Percentiles rank a stretch among this genome's conserved stretches.
phyloP scores from a whole-genome alignment of 495 filamentous ascomycete species.

The Aspergillus homomorphus region DNA sequence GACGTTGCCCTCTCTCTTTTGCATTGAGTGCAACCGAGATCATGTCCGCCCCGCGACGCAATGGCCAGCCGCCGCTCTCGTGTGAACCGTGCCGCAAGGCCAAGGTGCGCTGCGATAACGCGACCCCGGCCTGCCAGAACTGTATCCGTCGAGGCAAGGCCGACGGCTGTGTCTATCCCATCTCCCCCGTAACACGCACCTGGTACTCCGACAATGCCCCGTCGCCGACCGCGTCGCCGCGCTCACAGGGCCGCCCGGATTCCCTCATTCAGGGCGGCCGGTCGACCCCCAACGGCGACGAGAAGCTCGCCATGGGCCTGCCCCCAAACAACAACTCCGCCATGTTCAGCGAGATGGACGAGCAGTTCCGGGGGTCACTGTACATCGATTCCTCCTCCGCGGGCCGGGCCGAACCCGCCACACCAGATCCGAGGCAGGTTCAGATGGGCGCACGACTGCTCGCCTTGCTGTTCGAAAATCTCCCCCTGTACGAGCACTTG shows the following conservation, averaged over 20 bases:
- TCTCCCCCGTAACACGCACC: constrained; percentile 25
- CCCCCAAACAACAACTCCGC: constrained; percentile 2
- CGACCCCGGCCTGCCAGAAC: constrained; percentile 25
- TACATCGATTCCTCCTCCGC: background rate
- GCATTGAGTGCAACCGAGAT: background rate
- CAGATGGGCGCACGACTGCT: constrained; percentile 25
- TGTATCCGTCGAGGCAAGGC: constrained; percentile 22
- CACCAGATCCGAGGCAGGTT: constrained; percentile 18
- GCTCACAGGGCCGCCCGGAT: background rate
- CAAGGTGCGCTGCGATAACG: constrained; percentile 42
- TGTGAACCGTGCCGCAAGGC: constrained; percentile 45
- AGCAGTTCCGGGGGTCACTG: background rate
- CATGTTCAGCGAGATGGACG: background rate
- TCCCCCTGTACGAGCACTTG: constrained; percentile 23
- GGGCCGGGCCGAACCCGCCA: constrained; percentile 1
- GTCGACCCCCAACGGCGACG: background rate
- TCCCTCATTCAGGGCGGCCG: background rate
- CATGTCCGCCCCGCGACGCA: constrained; percentile 31
- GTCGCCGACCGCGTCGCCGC: background rate
- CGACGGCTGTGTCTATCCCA: constrained; percentile 28
- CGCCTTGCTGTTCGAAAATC: constrained; percentile 17
- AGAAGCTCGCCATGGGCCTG: background rate
- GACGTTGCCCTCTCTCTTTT: background rate
- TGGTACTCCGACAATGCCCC: constrained; percentile 2
- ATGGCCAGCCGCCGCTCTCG: constrained; percentile 34